These are phyloP conservation scores for Phytophthora chlamydospora DNA, from an alignment of 352 stramenopile species.

Conservation along the genomic window DNA sequence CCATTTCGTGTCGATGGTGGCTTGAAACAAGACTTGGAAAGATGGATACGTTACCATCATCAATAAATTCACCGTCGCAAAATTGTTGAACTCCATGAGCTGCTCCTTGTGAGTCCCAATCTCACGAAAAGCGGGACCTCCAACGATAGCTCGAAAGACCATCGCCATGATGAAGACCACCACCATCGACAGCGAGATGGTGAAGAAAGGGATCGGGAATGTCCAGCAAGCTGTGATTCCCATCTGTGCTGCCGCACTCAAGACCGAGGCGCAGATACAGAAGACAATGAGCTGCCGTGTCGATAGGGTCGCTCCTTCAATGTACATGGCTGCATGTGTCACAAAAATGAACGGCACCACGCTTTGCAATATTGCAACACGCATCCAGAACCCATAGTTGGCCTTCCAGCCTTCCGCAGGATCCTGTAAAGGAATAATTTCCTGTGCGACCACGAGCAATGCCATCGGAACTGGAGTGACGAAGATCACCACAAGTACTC, in stretches of 20 bases:
- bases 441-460: background rate
- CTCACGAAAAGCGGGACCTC: background rate
- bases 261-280: background rate
- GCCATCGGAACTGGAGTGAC: background rate
- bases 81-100: slow-evolving; percentile 4
- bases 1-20: background rate
- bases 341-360: background rate
- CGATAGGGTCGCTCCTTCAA: background rate
- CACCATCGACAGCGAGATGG: background rate
- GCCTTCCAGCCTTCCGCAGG: background rate
- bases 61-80: background rate
- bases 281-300: slow-evolving; percentile 5
- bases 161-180: background rate
- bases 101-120: background rate
- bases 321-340: background rate
- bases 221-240: background rate
- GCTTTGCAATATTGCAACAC: background rate
- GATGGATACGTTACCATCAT: background rate
- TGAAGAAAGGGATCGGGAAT: slow-evolving; percentile 7
- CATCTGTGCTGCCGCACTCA: background rate
- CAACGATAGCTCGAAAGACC: background rate
- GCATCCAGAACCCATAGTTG: slow-evolving; percentile 12
- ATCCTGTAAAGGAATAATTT: slow-evolving; percentile 6
- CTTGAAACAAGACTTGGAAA: slow-evolving; percentile 1
- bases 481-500: background rate